phyloP scores from a whole-genome alignment of 805 yeast species.

The Saccharomyces kudriavzevii region DNA sequence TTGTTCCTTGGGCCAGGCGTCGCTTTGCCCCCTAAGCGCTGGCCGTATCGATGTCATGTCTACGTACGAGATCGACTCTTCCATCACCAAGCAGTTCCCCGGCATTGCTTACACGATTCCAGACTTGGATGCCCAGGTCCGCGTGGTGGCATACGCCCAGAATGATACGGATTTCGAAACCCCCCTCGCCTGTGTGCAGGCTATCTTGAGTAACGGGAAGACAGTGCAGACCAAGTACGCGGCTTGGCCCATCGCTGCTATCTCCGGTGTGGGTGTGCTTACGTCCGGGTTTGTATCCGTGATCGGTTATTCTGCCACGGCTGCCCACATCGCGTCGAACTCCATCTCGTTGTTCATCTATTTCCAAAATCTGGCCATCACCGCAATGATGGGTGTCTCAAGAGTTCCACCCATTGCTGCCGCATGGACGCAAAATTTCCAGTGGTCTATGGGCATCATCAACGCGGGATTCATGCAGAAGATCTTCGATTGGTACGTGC shows the following conservation, averaged over 20 bases:
- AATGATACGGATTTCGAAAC: slow-evolving; percentile 35
- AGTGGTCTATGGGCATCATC: slow-evolving; percentile 93
- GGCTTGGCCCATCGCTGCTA: slow-evolving; percentile 92
- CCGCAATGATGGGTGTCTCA: slow-evolving; percentile 92
- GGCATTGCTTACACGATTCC: slow-evolving; percentile 84
- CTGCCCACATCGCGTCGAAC: slow-evolving; percentile 96
- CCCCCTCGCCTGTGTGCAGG: slow-evolving; percentile 86
- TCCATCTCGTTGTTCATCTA: slow-evolving; percentile 86
- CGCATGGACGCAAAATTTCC: slow-evolving; percentile 95
- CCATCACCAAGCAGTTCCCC: slow-evolving; percentile 53
- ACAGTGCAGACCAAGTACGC: slow-evolving; percentile 91
- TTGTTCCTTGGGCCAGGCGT: slow-evolving; percentile 51
- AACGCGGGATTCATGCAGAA: slow-evolving; percentile 66
- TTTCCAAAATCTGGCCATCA: slow-evolving; percentile 87
- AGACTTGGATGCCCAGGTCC: slow-evolving; percentile 85
- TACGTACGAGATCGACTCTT: slow-evolving; percentile 35
- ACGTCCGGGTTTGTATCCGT: slow-evolving; percentile 83
- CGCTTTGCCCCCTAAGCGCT: slow-evolving; percentile 75
- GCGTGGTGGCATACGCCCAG: slow-evolving; percentile 54
- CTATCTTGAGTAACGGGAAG: slow-evolving; percentile 75
- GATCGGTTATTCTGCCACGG: slow-evolving; percentile 83
- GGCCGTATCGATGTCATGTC: slow-evolving; percentile 75
- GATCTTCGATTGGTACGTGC: slow-evolving; percentile 89
- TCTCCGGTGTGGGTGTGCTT: slow-evolving; percentile 78
- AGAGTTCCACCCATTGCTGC: slow-evolving; percentile 94